phyloP scores from a whole-genome alignment of 1,284 basidiomycete genomes.

The Cystobasidium pallidum region DNA sequence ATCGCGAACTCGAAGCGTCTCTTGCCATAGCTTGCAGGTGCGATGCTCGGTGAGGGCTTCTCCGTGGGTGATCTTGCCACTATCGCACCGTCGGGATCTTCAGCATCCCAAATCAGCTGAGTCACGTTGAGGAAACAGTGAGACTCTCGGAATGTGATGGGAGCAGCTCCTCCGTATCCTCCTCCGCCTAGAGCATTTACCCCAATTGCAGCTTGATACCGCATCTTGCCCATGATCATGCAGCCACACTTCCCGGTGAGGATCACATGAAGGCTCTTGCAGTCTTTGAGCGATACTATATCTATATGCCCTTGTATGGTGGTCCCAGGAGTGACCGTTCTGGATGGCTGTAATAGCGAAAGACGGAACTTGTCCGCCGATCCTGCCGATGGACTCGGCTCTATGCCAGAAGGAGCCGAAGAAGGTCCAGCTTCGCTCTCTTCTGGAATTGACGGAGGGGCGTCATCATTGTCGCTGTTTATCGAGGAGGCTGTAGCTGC shows the following conservation, averaged over 20 bases:
- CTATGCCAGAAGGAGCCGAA: not conserved
- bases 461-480: not conserved
- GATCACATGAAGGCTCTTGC: conserved; percentile 14
- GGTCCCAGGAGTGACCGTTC: conserved; percentile 4
- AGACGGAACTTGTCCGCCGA: conserved; percentile 9
- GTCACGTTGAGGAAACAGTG: conserved; percentile 14
- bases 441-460: not conserved
- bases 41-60: not conserved
- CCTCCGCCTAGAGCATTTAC: conserved; percentile 10
- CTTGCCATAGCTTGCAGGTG: not conserved
- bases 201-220: conserved; percentile 25
- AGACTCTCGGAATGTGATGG: conserved; percentile 32
- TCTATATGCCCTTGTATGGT: conserved; percentile 26
- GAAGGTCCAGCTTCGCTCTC: conserved; percentile 11
- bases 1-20: conserved; percentile 18
- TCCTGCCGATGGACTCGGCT: conserved; percentile 13
- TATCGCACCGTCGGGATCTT: conserved; percentile 7
- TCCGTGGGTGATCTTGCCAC: conserved; percentile 1
- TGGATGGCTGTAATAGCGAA: conserved; percentile 3
- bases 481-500: conserved; percentile 15
- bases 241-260: conserved; percentile 17
- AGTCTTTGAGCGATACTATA: conserved; percentile 22
- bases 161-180: conserved; percentile 24
- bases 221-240: conserved; percentile 35
- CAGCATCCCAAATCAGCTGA: conserved; percentile 15